Evolutionary conservation across 164 flowering plant genomes (phyloP).

Genomic region (Aristolochia californica): DNA sequence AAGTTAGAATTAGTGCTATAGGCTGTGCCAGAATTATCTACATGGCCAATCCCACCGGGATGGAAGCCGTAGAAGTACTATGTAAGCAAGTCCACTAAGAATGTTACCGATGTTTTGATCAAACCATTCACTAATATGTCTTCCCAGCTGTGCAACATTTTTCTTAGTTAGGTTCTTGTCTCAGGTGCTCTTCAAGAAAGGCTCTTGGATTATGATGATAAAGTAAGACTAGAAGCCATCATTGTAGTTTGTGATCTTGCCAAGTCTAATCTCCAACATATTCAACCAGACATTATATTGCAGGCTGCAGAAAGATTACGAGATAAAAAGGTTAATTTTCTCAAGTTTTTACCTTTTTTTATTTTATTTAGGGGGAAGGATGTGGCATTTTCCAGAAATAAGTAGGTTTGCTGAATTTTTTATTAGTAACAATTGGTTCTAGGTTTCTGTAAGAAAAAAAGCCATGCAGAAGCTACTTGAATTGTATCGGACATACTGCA

Average conservation of each 20-base stretch:
- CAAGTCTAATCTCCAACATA: conserved; percentile 31
- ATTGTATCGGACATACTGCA: conserved; percentile 67
- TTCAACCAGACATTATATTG: conserved; percentile 40
- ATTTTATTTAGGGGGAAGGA: neutral
- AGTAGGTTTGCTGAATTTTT: neutral
- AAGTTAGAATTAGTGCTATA: conserved; percentile 69
- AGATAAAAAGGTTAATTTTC: conserved; percentile 66
- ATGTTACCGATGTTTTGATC: neutral
- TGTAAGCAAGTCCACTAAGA: conserved; percentile 28
- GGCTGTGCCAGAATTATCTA: conserved; percentile 62
- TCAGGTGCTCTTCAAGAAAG: conserved; percentile 77
- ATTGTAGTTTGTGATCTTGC: conserved; percentile 62
- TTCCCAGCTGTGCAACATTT: neutral
- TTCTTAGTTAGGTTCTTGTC: conserved; percentile 7
- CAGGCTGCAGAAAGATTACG: conserved; percentile 68
- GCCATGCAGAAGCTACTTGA: conserved; percentile 69
- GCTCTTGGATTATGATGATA: conserved; percentile 80
- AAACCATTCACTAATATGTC: neutral
- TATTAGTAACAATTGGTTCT: conserved; percentile 4
- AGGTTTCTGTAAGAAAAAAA: conserved; percentile 76
- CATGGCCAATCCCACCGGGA: conserved; percentile 44
- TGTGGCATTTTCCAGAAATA: neutral
- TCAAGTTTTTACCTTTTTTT: neutral
- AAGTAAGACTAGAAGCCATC: conserved; percentile 68
- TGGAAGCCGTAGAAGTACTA: conserved; percentile 47